Percentiles rank a stretch among this genome's conserved stretches.
Evolutionary conservation across 1,284 basidiomycete species (phyloP).

Genomic region (Meripilus lineatus): DNA sequence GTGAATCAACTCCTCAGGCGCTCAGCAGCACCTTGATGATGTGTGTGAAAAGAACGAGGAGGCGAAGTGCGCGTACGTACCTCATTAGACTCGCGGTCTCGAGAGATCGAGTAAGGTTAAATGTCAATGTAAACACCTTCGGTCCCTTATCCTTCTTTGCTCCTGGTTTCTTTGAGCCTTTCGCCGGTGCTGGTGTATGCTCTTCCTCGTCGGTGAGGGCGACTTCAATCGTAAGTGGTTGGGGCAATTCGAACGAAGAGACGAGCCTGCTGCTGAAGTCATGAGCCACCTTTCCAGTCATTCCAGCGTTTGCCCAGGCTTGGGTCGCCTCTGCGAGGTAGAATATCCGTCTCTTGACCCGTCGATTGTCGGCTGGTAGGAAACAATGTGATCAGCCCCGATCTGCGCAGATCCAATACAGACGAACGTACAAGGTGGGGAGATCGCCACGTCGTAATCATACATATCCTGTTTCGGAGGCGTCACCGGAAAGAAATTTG

Average conservation of each 20-base stretch:
- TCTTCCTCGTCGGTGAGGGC: constrained; percentile 61
- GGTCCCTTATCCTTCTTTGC: constrained; percentile 23
- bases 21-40: constrained; percentile 13
- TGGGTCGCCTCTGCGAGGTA: constrained; percentile 59
- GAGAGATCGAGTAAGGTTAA: constrained; percentile 54
- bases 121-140: constrained; percentile 58
- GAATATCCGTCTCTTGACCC: constrained; percentile 66
- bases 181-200: constrained; percentile 6
- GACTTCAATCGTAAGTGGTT: constrained; percentile 54
- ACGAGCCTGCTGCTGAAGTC: constrained; percentile 65
- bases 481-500: constrained; percentile 72
- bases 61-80: constrained; percentile 31
- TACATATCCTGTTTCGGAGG: constrained; percentile 56
- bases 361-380: constrained; percentile 36
- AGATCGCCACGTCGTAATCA: constrained; percentile 66
- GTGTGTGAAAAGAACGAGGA: background rate
- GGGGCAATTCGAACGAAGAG: constrained; percentile 46
- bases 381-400: constrained; percentile 13
- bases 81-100: constrained; percentile 52
- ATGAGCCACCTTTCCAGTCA: constrained; percentile 59
- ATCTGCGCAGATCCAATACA: background rate
- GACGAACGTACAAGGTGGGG: constrained; percentile 32
- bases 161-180: constrained; percentile 11
- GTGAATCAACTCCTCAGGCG: constrained; percentile 15
- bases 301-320: constrained; percentile 49